Percentiles rank a stretch among this genome's conserved stretches.
These are phyloP conservation scores for Vigna angularis DNA, from an alignment of 306 rosid species.

Conservation along the genomic window DNA sequence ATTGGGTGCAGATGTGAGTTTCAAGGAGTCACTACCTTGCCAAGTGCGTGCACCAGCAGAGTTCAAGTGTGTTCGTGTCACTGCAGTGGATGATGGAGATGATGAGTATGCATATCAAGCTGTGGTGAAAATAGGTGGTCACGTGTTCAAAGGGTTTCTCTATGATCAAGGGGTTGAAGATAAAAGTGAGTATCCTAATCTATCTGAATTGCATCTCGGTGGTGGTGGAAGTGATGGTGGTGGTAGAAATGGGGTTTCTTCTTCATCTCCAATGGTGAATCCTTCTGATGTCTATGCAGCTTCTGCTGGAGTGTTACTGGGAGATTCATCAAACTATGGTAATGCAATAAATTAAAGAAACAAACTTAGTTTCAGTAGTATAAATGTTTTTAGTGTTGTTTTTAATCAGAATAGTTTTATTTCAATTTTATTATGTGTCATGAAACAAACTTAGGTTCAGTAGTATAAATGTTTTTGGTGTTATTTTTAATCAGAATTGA, in stretches of 20 bases:
- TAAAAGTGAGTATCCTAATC: constrained; percentile 65
- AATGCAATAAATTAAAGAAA: constrained; percentile 64
- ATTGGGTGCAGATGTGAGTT: constrained; percentile 61
- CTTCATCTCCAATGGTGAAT: constrained; percentile 74
- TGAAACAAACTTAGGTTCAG: neutral
- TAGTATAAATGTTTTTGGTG: neutral
- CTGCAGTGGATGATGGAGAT: constrained; percentile 82
- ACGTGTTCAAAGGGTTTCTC: constrained; percentile 84
- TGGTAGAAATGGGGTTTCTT: constrained; percentile 59
- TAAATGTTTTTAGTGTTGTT: neutral
- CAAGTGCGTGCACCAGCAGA: constrained; percentile 87
- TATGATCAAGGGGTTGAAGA: constrained; percentile 79
- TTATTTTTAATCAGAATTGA: constrained; percentile 14
- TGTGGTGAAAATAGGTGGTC: constrained; percentile 83
- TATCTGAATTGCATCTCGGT: constrained; percentile 81
- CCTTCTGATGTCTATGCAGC: constrained; percentile 73
- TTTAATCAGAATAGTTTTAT: constrained; percentile 1
- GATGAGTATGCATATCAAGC: constrained; percentile 90
- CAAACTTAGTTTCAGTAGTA: neutral
- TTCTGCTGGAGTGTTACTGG: constrained; percentile 66
- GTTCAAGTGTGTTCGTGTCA: constrained; percentile 92
- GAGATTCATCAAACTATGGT: constrained; percentile 81
- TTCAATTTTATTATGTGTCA: too few relatives aligned
- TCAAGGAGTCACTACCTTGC: constrained; percentile 69
- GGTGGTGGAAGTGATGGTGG: constrained; percentile 40